Evolutionary conservation across 1,284 basidiomycete genomes (phyloP).

Genomic region (Fomes fomentarius): DNA sequence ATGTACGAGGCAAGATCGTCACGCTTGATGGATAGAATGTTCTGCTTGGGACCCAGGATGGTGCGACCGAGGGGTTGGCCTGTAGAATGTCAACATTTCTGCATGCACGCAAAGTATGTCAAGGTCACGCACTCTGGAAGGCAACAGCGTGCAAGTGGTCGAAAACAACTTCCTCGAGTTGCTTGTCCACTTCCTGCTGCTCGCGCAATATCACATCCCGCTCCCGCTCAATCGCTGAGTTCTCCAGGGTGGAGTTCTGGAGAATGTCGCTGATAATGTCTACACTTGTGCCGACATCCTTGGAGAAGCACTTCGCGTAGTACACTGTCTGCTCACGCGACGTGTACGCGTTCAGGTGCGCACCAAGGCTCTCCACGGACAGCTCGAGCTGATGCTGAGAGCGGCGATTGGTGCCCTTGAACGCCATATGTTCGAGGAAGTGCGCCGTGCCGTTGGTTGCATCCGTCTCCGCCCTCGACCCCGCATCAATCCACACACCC

Average conservation of each 20-base stretch:
- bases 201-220: slow-evolving; percentile 97
- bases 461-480: slow-evolving; percentile 94
- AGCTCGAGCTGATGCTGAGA: slow-evolving; percentile 93
- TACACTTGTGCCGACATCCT: slow-evolving; percentile 91
- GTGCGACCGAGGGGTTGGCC: slow-evolving; percentile 95
- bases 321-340: slow-evolving; percentile 99
- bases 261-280: slow-evolving; percentile 99
- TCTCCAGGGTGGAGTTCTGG: slow-evolving; percentile 96
- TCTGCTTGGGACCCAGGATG: slow-evolving; percentile 95
- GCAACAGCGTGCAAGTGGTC: slow-evolving; percentile 98
- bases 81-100: slow-evolving; percentile 35
- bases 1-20: slow-evolving; percentile 93
- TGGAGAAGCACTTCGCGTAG: slow-evolving; percentile 98
- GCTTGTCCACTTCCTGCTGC: slow-evolving; percentile 99
- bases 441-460: slow-evolving; percentile 96
- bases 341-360: slow-evolving; percentile 98
- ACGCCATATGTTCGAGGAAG: slow-evolving; percentile 98
- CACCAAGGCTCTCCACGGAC: slow-evolving; percentile 98
- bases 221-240: slow-evolving; percentile 90
- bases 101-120: slow-evolving; percentile 4
- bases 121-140: slow-evolving; percentile 76
- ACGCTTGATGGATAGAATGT: slow-evolving; percentile 95
- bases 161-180: slow-evolving; percentile 97
- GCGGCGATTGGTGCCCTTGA: slow-evolving; percentile 92
- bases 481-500: slow-evolving; percentile 99